Conservation (phyloP, 2,329 filamentous ascomycete species). For the Diaporthe longicolla region DNA sequence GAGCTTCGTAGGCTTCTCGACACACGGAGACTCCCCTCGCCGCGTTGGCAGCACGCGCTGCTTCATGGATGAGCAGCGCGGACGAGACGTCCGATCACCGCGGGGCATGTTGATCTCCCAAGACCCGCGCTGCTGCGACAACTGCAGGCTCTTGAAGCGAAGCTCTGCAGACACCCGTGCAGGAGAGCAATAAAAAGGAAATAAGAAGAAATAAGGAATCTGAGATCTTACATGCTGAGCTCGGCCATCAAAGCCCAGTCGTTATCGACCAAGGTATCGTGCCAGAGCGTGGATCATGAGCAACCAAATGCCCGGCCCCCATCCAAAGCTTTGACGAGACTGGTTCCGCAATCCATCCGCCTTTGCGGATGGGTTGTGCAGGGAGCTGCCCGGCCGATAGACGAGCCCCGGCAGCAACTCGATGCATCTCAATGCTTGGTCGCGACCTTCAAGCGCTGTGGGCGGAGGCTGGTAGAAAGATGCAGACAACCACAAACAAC, state of each 20-base stretch:
- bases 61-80: constrained; percentile 20
- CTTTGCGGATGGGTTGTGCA: not conserved
- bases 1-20: not conserved
- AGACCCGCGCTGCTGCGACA: constrained; percentile 5
- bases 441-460: no score
- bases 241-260: not conserved
- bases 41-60: constrained; percentile 22
- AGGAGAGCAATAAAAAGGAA: not conserved
- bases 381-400: not conserved
- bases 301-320: not conserved
- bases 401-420: not conserved
- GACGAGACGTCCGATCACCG: constrained; percentile 32
- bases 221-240: not conserved
- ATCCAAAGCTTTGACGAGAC: not conserved
- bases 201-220: not conserved
- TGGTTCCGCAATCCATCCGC: not conserved
- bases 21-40: constrained; percentile 20
- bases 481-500: not conserved
- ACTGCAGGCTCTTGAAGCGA: not conserved
- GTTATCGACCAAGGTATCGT: not conserved
- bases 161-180: not conserved
- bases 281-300: not conserved
- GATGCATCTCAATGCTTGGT: not conserved
- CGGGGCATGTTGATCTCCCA: constrained; percentile 7
- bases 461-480: not conserved